Percentiles rank a stretch among this genome's conserved stretches.
Conservation (phyloP, 139 green algal genomes). For the Chlorella sp. region DNA sequence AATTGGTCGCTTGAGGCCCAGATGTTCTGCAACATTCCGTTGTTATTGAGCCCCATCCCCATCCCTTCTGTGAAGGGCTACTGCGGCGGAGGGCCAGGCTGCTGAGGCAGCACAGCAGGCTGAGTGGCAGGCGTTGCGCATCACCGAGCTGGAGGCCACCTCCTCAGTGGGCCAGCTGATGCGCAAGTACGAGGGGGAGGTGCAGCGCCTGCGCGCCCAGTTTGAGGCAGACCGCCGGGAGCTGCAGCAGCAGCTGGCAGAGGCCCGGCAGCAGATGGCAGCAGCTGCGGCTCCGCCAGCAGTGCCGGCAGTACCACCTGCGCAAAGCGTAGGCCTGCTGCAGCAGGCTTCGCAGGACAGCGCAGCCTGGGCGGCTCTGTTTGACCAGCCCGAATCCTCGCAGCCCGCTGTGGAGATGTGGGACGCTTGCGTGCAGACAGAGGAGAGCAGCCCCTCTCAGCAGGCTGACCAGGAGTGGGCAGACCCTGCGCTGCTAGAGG, state of each 20-base stretch:
- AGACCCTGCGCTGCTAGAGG: neutral
- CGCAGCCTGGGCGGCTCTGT: constrained; percentile 11
- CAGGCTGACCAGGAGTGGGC: neutral
- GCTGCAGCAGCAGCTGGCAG: constrained; percentile 4
- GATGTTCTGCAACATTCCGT: no score
- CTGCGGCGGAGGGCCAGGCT: neutral
- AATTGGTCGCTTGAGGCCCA: no score
- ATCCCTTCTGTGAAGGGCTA: constrained; percentile 41
- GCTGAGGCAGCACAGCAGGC: constrained; percentile 2
- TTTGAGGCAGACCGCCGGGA: neutral
- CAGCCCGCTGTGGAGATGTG: neutral
- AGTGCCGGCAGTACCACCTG: no score
- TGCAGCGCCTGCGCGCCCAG: constrained; percentile 8
- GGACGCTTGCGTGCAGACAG: neutral
- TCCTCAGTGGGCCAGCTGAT: constrained; percentile 8
- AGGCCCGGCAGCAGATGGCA: neutral
- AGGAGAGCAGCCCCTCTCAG: neutral
- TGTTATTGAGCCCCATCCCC: no score
- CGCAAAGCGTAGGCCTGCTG: neutral
- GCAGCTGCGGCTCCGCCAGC: neutral
- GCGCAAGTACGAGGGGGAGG: constrained; percentile 17
- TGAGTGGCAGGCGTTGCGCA: constrained; percentile 27
- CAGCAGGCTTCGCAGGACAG: neutral
- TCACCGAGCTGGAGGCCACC: constrained; percentile 13
- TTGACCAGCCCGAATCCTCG: neutral